Conservation (phyloP, 1,139 yeast species). For the Candida mesenterica region DNA sequence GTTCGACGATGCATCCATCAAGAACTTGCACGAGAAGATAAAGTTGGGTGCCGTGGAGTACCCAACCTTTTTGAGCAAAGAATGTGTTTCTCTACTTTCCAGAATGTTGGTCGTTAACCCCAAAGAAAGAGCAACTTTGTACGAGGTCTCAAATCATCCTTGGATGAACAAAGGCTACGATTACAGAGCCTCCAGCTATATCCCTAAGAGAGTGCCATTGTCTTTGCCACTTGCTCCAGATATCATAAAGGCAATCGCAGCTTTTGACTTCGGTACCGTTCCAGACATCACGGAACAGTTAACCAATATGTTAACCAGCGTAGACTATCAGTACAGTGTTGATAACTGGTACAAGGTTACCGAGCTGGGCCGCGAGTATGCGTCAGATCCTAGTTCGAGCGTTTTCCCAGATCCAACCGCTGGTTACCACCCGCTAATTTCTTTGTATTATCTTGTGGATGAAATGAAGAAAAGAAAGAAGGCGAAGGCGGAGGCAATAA, state of each 20-base stretch:
- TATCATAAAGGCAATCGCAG: conserved; percentile 72
- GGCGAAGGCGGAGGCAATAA: conserved; percentile 52
- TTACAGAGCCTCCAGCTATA: conserved; percentile 62
- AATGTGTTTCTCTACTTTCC: conserved; percentile 78
- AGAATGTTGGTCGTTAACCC: conserved; percentile 95
- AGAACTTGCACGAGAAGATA: conserved; percentile 90
- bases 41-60: conserved; percentile 91
- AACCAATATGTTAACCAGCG: conserved; percentile 58
- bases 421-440: conserved; percentile 85
- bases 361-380: conserved; percentile 43
- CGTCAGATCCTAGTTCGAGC: conserved; percentile 39
- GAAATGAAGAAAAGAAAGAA: conserved; percentile 76
- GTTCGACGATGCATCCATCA: conserved; percentile 92
- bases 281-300: conserved; percentile 58
- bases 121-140: conserved; percentile 68
- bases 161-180: conserved; percentile 95
- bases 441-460: conserved; percentile 80
- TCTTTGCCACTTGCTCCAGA: conserved; percentile 67
- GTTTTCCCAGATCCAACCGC: conserved; percentile 74
- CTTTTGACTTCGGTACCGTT: conserved; percentile 76
- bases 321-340: conserved; percentile 64
- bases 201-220: conserved; percentile 78
- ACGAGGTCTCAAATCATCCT: conserved; percentile 82
- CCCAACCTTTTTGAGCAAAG: conserved; percentile 77
- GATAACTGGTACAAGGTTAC: conserved; percentile 60